Conservation (phyloP, 371 early-diverging fungal species). For the Mortierella sp. region DNA sequence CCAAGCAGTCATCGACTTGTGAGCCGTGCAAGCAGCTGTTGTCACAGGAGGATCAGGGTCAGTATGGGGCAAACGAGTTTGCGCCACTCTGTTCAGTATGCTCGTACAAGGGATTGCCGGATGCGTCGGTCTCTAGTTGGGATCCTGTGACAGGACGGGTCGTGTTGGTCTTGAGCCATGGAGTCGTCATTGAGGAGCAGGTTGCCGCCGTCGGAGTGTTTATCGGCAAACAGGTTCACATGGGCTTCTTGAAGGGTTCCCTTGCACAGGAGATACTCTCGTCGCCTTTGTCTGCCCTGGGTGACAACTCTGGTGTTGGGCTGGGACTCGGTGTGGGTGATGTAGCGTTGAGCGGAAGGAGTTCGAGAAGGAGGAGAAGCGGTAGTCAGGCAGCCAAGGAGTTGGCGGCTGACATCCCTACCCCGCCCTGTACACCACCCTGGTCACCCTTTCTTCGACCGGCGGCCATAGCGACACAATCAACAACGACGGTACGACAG, state of each 20-base stretch:
- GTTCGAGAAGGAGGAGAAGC: neutral
- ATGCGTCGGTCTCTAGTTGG: slow-evolving; percentile 40
- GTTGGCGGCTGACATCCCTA: slow-evolving; percentile 31
- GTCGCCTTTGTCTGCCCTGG: neutral
- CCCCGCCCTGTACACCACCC: slow-evolving; percentile 54
- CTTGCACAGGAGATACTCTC: slow-evolving; percentile 48
- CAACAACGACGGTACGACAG: neutral
- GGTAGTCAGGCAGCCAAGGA: neutral
- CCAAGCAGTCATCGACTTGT: neutral
- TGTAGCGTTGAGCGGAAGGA: neutral
- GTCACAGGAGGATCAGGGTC: neutral
- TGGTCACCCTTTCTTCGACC: slow-evolving; percentile 37
- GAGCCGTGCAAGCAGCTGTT: slow-evolving; percentile 9
- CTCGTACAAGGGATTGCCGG: slow-evolving; percentile 47
- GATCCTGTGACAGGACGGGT: slow-evolving; percentile 34
- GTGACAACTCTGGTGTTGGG: neutral
- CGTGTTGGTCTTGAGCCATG: slow-evolving; percentile 37
- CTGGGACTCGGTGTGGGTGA: neutral
- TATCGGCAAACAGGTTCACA: slow-evolving; percentile 54
- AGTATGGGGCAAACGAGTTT: neutral
- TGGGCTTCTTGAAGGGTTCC: slow-evolving; percentile 56
- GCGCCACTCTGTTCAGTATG: slow-evolving; percentile 29
- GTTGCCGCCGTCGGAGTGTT: slow-evolving; percentile 56
- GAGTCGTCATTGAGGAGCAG: slow-evolving; percentile 34
- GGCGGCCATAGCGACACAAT: too few relatives aligned